A percentile compares a stretch with the other conserved stretches of the same genome.
Conservation (phyloP, 2,329 filamentous ascomycete species). For the Fusarium ambrosium region DNA sequence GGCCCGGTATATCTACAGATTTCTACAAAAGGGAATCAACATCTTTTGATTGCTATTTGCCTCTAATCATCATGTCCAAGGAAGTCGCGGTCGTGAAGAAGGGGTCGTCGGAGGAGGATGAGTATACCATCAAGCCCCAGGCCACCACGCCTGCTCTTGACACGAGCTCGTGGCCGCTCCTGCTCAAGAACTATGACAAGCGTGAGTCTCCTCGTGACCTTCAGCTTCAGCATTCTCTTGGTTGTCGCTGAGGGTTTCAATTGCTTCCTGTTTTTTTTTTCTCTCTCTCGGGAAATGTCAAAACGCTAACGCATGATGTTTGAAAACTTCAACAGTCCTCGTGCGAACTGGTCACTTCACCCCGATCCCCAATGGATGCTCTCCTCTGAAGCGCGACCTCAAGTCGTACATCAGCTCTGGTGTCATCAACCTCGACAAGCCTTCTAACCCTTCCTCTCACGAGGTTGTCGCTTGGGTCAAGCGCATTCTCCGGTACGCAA, state of each 20-base stretch:
- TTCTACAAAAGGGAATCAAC: slow-evolving; percentile 23
- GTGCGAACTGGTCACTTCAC: slow-evolving; percentile 97
- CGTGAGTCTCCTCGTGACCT: slow-evolving; percentile 66
- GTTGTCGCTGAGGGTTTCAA: slow-evolving; percentile 7
- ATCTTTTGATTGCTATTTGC: neutral
- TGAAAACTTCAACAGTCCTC: slow-evolving; percentile 72
- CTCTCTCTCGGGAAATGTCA: neutral
- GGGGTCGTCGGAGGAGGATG: slow-evolving; percentile 68
- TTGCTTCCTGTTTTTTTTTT: slow-evolving; percentile 7
- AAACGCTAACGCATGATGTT: slow-evolving; percentile 33
- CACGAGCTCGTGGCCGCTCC: slow-evolving; percentile 91
- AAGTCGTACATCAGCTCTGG: slow-evolving; percentile 98
- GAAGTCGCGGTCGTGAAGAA: slow-evolving; percentile 55
- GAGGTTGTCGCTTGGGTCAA: slow-evolving; percentile 99
- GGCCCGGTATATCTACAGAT: slow-evolving; percentile 47
- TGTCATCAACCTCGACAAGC: slow-evolving; percentile 91
- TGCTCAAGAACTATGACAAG: slow-evolving; percentile 96
- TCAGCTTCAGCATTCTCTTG: neutral
- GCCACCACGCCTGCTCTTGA: slow-evolving; percentile 82
- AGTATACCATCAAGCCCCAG: slow-evolving; percentile 94
- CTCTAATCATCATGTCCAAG: slow-evolving; percentile 58
- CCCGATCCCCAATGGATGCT: slow-evolving; percentile 92
- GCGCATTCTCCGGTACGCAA: slow-evolving; percentile 85
- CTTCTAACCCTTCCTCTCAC: slow-evolving; percentile 96
- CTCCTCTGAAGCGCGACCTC: slow-evolving; percentile 91